A percentile compares a stretch with the other conserved stretches of the same genome.
phyloP scores from a whole-genome alignment of 208 protist genomes.

The Leishmania martiniquensis region DNA sequence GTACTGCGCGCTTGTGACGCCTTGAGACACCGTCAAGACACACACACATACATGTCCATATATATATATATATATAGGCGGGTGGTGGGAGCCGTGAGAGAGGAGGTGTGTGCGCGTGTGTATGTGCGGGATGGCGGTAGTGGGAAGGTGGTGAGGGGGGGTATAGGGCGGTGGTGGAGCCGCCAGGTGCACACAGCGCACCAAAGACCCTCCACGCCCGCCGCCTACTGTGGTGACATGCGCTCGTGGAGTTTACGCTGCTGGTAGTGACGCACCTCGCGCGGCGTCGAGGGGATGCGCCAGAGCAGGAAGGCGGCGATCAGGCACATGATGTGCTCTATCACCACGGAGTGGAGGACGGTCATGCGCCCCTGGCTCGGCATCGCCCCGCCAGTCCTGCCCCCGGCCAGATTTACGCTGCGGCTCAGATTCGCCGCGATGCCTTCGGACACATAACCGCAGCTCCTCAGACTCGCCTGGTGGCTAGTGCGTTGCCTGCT shows the following conservation, averaged over 20 bases:
- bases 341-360: conserved; percentile 30
- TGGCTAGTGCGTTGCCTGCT: not conserved
- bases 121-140: not conserved
- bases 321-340: conserved; percentile 51
- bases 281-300: conserved; percentile 46
- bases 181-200: not conserved
- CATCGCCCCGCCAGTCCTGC: conserved; percentile 18
- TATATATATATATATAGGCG: conserved; percentile 1
- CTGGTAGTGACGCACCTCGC: conserved; percentile 38
- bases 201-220: not conserved
- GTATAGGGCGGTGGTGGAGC: not conserved
- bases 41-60: not conserved
- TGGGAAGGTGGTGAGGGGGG: not conserved
- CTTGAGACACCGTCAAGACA: not conserved
- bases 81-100: not conserved
- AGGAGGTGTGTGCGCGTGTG: not conserved
- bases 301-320: conserved; percentile 48
- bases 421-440: not conserved
- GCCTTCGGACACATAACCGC: not conserved
- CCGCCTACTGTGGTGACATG: not conserved
- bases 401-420: not conserved
- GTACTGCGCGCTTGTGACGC: not conserved
- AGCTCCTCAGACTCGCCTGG: not conserved
- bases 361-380: conserved; percentile 17
- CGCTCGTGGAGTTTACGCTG: conserved; percentile 26